These are phyloP conservation scores for Agrocybe pediades DNA, from an alignment of 768 basidiomycete genomes.

Conservation along the genomic window DNA sequence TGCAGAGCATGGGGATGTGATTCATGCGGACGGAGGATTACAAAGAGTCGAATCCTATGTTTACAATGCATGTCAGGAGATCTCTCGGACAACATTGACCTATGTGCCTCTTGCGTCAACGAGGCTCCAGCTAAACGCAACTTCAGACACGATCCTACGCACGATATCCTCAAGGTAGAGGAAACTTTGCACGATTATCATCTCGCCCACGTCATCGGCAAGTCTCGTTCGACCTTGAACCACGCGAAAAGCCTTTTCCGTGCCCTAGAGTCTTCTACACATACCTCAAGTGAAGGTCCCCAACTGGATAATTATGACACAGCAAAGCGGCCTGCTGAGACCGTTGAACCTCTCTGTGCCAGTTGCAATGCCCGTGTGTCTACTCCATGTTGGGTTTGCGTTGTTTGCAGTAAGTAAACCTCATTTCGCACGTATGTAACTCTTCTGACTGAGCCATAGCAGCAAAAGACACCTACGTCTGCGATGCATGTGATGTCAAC, in stretches of 20 bases:
- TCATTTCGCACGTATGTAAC: background rate
- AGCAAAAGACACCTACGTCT: conserved; percentile 35
- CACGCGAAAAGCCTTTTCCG: conserved; percentile 28
- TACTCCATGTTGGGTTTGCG: conserved; percentile 28
- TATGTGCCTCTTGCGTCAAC: conserved; percentile 33
- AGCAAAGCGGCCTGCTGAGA: background rate
- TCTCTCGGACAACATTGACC: conserved; percentile 33
- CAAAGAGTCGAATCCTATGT: conserved; percentile 31
- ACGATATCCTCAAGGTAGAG: conserved; percentile 32
- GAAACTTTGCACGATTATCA: conserved; percentile 33
- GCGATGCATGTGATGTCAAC: conserved; percentile 30
- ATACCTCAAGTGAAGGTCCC: conserved; percentile 1
- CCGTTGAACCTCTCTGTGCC: conserved; percentile 16
- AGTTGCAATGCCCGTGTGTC: conserved; percentile 21
- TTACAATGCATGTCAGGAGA: conserved; percentile 35
- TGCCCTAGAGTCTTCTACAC: conserved; percentile 19
- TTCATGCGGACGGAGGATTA: conserved; percentile 31
- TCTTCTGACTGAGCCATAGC: background rate
- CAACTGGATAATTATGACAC: background rate
- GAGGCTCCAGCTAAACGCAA: conserved; percentile 26
- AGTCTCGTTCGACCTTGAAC: conserved; percentile 23
- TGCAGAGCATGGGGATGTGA: conserved; percentile 29
- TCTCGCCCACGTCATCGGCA: conserved; percentile 26
- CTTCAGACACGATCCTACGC: conserved; percentile 33
- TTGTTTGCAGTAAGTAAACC: conserved; percentile 19